These are phyloP conservation scores for Monosporozyma unispora DNA, from an alignment of 805 yeast genomes.

Conservation along the genomic window DNA sequence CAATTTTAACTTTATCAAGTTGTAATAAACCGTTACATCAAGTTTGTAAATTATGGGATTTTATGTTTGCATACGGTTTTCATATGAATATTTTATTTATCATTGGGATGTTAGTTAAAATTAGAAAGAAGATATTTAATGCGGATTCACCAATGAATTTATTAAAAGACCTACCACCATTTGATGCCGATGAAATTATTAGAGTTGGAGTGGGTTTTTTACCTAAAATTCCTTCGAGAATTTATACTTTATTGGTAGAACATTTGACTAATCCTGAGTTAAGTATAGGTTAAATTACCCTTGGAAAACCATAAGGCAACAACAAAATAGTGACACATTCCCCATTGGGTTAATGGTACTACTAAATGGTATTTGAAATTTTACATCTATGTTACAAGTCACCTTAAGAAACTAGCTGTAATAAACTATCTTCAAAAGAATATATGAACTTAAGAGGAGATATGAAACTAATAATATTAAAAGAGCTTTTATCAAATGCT, in stretches of 20 bases:
- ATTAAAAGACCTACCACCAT: conserved; percentile 53
- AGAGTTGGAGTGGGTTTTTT: conserved; percentile 73
- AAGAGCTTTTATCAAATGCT: no score
- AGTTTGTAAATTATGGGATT: conserved; percentile 78
- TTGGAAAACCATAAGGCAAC: no score
- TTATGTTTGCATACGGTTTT: conserved; percentile 81
- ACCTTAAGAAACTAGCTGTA: no score
- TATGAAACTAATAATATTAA: no score
- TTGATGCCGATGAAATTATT: conserved; percentile 66
- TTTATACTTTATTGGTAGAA: conserved; percentile 37
- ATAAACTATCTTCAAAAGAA: no score
- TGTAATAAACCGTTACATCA: conserved; percentile 80
- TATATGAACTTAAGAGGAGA: no score
- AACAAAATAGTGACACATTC: no score
- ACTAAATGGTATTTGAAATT: no score
- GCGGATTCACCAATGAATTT: conserved; percentile 61
- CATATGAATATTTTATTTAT: conserved; percentile 80
- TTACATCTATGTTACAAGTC: no score
- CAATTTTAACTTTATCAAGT: conserved; percentile 75
- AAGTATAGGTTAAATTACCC: background rate
- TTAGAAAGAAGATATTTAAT: conserved; percentile 52
- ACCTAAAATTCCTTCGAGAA: conserved; percentile 57
- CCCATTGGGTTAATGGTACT: no score
- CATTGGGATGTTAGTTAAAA: conserved; percentile 65
- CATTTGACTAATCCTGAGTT: conserved; percentile 22